Percentiles rank a stretch among this genome's conserved stretches.
These are phyloP conservation scores for Penicillium sp. DNA, from an alignment of 2,329 filamentous ascomycete species.

Conservation along the genomic window DNA sequence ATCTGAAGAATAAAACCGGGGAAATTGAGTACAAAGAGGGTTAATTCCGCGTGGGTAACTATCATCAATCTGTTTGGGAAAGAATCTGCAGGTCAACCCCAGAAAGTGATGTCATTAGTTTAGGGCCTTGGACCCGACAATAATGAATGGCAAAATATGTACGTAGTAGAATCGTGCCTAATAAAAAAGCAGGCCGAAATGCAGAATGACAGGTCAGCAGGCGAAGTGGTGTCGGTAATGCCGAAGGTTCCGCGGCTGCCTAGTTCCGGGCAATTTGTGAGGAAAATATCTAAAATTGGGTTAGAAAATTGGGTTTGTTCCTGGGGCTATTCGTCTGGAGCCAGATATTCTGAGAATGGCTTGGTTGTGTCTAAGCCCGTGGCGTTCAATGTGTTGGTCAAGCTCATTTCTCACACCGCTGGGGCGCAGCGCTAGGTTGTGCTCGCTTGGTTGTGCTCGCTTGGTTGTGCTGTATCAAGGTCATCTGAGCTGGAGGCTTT, in stretches of 20 bases:
- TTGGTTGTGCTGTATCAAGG: too few species aligned
- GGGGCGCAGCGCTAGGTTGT: neutral
- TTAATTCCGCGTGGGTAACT: too few species aligned
- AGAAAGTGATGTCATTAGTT: slow-evolving; percentile 8
- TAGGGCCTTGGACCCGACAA: neutral
- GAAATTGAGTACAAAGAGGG: too few species aligned
- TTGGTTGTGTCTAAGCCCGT: neutral
- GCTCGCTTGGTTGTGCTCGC: too few species aligned
- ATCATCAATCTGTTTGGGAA: neutral
- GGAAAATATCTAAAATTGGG: neutral
- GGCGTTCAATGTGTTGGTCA: neutral
- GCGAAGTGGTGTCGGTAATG: neutral
- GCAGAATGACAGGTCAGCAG: neutral
- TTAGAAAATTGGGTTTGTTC: neutral
- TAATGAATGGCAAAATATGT: too few species aligned
- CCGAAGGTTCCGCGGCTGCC: neutral
- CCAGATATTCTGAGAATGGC: too few species aligned
- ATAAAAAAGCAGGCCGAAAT: neutral
- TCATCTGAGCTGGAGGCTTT: neutral
- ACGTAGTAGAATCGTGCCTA: too few species aligned
- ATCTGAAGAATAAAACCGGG: too few species aligned
- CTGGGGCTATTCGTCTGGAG: neutral
- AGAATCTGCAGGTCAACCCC: neutral
- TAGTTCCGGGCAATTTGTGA: neutral
- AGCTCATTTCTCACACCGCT: neutral